phyloP scores from a whole-genome alignment of 768 basidiomycete genomes.

The Coprinopsis marcescibilis region DNA sequence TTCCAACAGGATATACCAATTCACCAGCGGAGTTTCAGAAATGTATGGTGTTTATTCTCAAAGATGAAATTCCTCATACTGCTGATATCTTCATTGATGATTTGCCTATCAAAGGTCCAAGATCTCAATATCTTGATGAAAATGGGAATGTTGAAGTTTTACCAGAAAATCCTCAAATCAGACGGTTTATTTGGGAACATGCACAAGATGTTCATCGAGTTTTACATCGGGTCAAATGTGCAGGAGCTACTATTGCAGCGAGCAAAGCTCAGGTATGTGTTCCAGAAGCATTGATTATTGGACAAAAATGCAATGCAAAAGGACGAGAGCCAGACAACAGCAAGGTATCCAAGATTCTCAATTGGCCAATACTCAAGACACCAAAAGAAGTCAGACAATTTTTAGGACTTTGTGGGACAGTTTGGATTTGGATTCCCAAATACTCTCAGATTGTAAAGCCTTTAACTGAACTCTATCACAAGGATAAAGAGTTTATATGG shows the following conservation, averaged over 20 bases:
- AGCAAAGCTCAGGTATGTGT: slow-evolving; percentile 27
- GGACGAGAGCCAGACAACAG: slow-evolving; percentile 20
- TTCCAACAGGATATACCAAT: not conserved
- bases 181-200: slow-evolving; percentile 35
- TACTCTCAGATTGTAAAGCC: slow-evolving; percentile 19
- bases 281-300: slow-evolving; percentile 24
- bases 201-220: slow-evolving; percentile 29
- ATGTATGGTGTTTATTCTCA: slow-evolving; percentile 30
- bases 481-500: slow-evolving; percentile 26
- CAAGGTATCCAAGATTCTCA: slow-evolving; percentile 19
- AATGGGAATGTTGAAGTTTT: slow-evolving; percentile 29
- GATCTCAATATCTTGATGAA: not conserved
- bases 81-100: slow-evolving; percentile 36
- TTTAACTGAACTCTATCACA: slow-evolving; percentile 20
- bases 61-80: slow-evolving; percentile 32
- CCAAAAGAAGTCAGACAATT: slow-evolving; percentile 23
- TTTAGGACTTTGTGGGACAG: slow-evolving; percentile 22
- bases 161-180: slow-evolving; percentile 28
- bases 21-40: slow-evolving; percentile 22
- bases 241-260: slow-evolving; percentile 31
- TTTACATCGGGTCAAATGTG: slow-evolving; percentile 29
- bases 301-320: slow-evolving; percentile 31
- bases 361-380: slow-evolving; percentile 20
- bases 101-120: slow-evolving; percentile 26
- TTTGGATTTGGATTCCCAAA: slow-evolving; percentile 25